Evolutionary conservation across 208 protist species (phyloP), one percentile per base, ranked within the genome.

Genomic region (Vickermania spadyakhi): DNA sequence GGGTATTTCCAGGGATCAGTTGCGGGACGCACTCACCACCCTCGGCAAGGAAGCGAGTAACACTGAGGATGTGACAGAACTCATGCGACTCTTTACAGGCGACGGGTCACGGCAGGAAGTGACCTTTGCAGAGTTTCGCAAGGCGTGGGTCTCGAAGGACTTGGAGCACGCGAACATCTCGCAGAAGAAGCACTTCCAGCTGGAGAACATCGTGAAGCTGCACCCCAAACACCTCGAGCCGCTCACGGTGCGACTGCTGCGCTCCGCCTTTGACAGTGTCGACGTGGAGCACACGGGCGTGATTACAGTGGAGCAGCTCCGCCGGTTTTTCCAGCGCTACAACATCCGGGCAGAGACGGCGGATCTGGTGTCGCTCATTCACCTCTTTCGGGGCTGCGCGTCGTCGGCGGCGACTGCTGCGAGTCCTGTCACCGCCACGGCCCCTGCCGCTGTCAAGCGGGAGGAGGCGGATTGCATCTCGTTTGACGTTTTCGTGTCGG

Each of bases 11-110:
- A 79, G 81, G 7, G 84, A 94, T 53, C 77, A 94, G 66, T 25
- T 94, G 28, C 84, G 87, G 22, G 87, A 94, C 68, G 89, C 88
- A 75, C 76, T 94, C 36, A 90, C 78, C 28, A 81, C 76, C 11
- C 69, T 94, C 42, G 76, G 79, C 57, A 77, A 81, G 29, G 74
- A 84, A 45, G 63, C 58, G 22, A 81, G 91, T 0, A 64, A 62
- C 23, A 62, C 68, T 18, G 68, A 74, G 26, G 80, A 88, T 60
- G 78, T 94, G 7, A 66, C 70, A 22, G 81, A 89, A 66, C 80
- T 94, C 23, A 72, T 94, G 25, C 22, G 63, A 2, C 73, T 94
- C 30, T 83, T 94, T 74, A 91, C 81, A 3, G 87, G 81, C 25
- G 66, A 84, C 64, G 58, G 56, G 22, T 59, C 66, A 14, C 75